A percentile compares a stretch with the other conserved stretches of the same genome.
Evolutionary conservation across 2,329 filamentous ascomycete genomes (phyloP).

Genomic region (Ascochyta viciae-villosae): DNA sequence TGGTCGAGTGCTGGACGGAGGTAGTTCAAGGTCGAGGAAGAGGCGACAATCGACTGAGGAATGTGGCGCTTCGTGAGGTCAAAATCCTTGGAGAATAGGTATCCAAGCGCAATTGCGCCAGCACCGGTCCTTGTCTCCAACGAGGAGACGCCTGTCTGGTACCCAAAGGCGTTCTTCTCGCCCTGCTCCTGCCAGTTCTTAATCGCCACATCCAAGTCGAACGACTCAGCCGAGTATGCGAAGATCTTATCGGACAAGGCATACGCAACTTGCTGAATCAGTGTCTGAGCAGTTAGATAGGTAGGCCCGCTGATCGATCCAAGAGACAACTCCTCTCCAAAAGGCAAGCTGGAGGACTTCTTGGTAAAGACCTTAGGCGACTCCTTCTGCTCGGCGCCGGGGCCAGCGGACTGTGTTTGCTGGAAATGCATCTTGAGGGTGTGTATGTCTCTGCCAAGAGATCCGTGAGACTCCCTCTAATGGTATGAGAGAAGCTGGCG

Average conservation of each 20-base stretch:
- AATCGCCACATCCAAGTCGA: constrained; percentile 85
- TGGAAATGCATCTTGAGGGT: constrained; percentile 47
- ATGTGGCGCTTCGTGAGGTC: constrained; percentile 89
- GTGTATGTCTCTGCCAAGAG: constrained; percentile 15
- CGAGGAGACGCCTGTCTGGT: constrained; percentile 76
- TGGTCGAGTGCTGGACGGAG: constrained; percentile 88
- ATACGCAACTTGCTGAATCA: constrained; percentile 96
- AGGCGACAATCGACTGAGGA: constrained; percentile 88
- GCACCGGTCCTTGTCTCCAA: constrained; percentile 90
- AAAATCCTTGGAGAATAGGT: constrained; percentile 97
- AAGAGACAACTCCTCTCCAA: constrained; percentile 60
- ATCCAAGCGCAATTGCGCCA: constrained; percentile 89
- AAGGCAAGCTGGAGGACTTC: constrained; percentile 59
- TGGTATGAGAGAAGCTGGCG: constrained; percentile 17
- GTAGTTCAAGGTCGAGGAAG: constrained; percentile 80
- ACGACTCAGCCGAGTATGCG: constrained; percentile 92
- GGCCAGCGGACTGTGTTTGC: constrained; percentile 47
- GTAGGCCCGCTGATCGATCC: constrained; percentile 79
- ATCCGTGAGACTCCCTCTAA: constrained; percentile 19
- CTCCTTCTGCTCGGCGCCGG: constrained; percentile 40
- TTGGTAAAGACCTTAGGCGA: constrained; percentile 47
- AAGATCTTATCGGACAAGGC: constrained; percentile 96
- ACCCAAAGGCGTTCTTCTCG: constrained; percentile 82
- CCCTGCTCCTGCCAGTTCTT: constrained; percentile 75
- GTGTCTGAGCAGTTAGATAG: constrained; percentile 89